Base-by-base conservation (phyloP, 768 basidiomycete species). In the Podaxis mareebaensis region DNA sequence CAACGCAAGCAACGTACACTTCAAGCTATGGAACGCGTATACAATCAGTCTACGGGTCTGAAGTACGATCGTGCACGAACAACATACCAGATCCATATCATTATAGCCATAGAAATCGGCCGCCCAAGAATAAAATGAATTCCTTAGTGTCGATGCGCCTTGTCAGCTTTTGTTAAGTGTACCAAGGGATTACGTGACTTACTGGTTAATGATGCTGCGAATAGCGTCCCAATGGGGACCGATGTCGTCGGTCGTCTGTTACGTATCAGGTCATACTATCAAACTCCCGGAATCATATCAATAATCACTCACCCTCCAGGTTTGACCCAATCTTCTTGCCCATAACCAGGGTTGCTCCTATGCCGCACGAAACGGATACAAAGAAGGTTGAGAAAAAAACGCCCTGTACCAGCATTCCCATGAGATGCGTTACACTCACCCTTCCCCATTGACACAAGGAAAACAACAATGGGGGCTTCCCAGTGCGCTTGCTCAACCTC, bases 361-460 rank as follows among this genome's bases (percentile, higher is more conserved):
- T 46, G 20, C 38, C n/a, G 3, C 10, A 36, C 22, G 30, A 15
- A 20, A 55, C n/a, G 60, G 46, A 53, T 61, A 30, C 4, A n/a
- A 26, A 22, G 53, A 42, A 17, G 17, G 52, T 22, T 24, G n/a
- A 22, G 42, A 64, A 42, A 36, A 58, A 58, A 24, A 26, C 44
- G 57, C 46, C 48, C 3, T 54, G 61, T 24, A 10, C 39, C 22
- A 49, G 26, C 26, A 40, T 24, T 38, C 65, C 38, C 49, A 12
- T 28, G 49, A 28, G 20, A 20, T 20, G 24, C 12, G 26, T 17
- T 20, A 15, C 44, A 69, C 79, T 68, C 70, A 89, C 88, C 68
- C 81, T 75, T 52, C 88, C 88, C 88, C 88, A 90, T 67, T 89
- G 80, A 70, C 88, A 90, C 17, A 90, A 69, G 17, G 87, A 88